Base-by-base conservation (phyloP, 2,329 filamentous ascomycete genomes). In the Fonsecaea monophora region DNA sequence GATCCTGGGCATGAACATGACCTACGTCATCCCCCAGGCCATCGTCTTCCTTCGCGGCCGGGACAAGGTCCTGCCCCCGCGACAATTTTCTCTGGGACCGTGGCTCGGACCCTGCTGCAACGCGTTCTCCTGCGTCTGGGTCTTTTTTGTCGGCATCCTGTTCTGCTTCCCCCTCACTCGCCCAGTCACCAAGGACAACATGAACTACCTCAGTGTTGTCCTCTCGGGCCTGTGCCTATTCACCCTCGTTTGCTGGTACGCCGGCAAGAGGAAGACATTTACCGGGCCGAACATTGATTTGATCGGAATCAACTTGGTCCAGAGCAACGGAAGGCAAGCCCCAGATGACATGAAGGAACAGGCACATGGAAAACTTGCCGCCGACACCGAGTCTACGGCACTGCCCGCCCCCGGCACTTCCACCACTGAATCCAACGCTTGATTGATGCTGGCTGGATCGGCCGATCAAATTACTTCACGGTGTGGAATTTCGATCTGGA, bases 181-280 rank as follows among this genome's bases (percentile, higher is more conserved):
- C 71, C 83, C 81, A 0, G 79, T 82, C 0, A 80, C 78, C 0
- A 64, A 77, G 0, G 74, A 79, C 40, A 81, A 78, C 15, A 84
- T 84, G 81, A 84, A 84, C 53, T 84, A 84, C 63, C 77, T 78
- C 0, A 76, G 76, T 38, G 80, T 82, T 0, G 80, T 84, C 15
- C 4, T 64, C 5, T 55, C 59, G 13, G 62, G 62, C 1, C 9
- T 58, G 1, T 6, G 3, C 10, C 3, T 50, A 6, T 5, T 64
- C 18, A 64, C 25, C 6, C 2, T 59, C n/a, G 3, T 12, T 13
- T 3, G 53, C 30, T 64, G 62, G 62, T 64, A n/a, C 18, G 32
- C 21, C n/a, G 62, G 62, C 15, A 64, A 64, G 32, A 15, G 62
- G 4, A 64, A 59, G 25, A 59, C 62, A 2, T 64, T 64, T 53